These are phyloP conservation scores for Astragalus glycyphyllos DNA, from an alignment of 306 rosid species.

Conservation along the genomic window DNA sequence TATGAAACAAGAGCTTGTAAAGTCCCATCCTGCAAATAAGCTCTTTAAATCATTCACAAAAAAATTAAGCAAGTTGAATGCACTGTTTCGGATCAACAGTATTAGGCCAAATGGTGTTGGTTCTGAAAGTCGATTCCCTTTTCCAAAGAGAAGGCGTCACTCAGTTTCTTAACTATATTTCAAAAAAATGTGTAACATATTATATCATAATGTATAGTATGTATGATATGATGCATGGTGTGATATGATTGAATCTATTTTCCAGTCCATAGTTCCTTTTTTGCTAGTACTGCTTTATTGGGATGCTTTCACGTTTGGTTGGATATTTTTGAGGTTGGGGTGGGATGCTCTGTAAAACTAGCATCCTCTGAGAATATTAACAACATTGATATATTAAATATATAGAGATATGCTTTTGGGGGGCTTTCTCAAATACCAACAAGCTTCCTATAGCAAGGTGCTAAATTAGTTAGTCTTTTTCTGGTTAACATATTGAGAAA, in stretches of 20 bases:
- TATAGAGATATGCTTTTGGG: not conserved
- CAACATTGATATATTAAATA: not conserved
- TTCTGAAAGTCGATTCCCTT: constrained; percentile 77
- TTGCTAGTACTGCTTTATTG: too few relatives aligned
- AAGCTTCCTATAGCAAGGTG: too few relatives aligned
- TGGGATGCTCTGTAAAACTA: constrained; percentile 38
- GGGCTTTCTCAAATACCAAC: constrained; percentile 8
- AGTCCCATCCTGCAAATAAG: constrained; percentile 77
- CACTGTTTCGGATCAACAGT: constrained; percentile 70
- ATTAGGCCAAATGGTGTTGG: constrained; percentile 55
- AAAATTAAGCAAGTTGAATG: constrained; percentile 77
- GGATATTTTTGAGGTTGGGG: constrained; percentile 26
- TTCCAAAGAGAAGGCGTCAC: constrained; percentile 92
- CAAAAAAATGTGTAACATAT: constrained; percentile 50
- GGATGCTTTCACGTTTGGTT: constrained; percentile 4
- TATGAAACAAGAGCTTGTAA: constrained; percentile 95
- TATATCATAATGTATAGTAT: not conserved
- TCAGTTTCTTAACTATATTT: constrained; percentile 68
- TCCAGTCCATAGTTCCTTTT: too few relatives aligned
- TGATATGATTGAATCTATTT: not conserved
- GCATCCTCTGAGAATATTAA: constrained; percentile 33
- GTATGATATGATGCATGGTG: not conserved
- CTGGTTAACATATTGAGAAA: too few relatives aligned
- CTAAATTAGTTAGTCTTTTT: too few relatives aligned
- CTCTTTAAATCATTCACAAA: constrained; percentile 77